Conservation (phyloP, 2,329 filamentous ascomycete genomes). For the Aspergillus felis region DNA sequence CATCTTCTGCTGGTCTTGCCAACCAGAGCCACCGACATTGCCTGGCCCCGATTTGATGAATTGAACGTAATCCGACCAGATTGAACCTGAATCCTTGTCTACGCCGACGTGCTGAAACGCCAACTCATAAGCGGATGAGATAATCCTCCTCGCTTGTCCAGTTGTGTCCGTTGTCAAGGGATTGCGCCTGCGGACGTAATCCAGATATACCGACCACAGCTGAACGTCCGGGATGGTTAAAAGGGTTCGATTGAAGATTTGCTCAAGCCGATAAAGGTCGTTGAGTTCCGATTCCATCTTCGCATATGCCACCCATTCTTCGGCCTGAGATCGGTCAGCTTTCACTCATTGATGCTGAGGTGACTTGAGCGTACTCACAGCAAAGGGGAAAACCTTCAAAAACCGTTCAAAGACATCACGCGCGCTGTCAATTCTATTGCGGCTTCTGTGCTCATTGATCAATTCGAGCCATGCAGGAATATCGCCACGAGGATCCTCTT, state of each 20-base stretch:
- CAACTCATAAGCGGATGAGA: slow-evolving; percentile 87
- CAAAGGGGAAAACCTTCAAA: slow-evolving; percentile 79
- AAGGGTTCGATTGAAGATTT: slow-evolving; percentile 77
- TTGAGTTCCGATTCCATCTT: slow-evolving; percentile 86
- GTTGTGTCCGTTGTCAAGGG: slow-evolving; percentile 76
- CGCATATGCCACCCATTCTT: slow-evolving; percentile 85
- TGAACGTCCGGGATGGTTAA: slow-evolving; percentile 75
- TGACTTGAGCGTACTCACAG: slow-evolving; percentile 60
- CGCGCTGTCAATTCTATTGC: slow-evolving; percentile 76
- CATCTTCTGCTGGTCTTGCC: slow-evolving; percentile 99
- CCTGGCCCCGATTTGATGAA: slow-evolving; percentile 89
- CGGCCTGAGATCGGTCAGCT: slow-evolving; percentile 60
- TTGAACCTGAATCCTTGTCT: slow-evolving; percentile 80
- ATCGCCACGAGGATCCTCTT: slow-evolving; percentile 88
- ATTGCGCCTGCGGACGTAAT: slow-evolving; percentile 89
- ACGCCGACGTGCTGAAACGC: slow-evolving; percentile 85
- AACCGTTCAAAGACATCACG: slow-evolving; percentile 81
- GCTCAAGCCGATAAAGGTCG: slow-evolving; percentile 74
- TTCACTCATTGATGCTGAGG: slow-evolving; percentile 3
- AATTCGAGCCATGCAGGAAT: slow-evolving; percentile 86
- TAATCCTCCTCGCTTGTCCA: slow-evolving; percentile 70
- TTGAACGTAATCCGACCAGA: slow-evolving; percentile 94
- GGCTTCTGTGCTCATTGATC: slow-evolving; percentile 77
- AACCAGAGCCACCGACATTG: slow-evolving; percentile 74
- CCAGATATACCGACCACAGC: slow-evolving; percentile 89